phyloP scores from a whole-genome alignment of 352 stramenopile species.

The Phytophthora podocarpi region DNA sequence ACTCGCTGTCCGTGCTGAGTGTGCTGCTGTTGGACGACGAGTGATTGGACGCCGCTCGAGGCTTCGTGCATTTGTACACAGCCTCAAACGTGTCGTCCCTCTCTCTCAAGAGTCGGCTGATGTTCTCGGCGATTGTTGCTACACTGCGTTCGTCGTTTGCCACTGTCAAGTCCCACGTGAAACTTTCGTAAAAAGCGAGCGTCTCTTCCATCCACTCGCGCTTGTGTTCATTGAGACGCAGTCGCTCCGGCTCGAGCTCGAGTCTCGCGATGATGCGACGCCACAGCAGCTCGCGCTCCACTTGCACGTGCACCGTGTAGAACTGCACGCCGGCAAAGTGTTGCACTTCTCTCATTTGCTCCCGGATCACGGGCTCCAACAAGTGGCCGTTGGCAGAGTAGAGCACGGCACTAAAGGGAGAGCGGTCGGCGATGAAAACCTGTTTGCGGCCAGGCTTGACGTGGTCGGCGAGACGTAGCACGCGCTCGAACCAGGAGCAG shows the following conservation, averaged over 20 bases:
- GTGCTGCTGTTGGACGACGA: slow-evolving; percentile 52
- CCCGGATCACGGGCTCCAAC: slow-evolving; percentile 81
- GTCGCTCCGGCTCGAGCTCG: slow-evolving; percentile 69
- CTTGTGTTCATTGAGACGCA: slow-evolving; percentile 86
- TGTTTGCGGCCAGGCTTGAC: slow-evolving; percentile 52
- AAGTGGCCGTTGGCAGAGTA: slow-evolving; percentile 77
- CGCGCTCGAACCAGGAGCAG: slow-evolving; percentile 89
- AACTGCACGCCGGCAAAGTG: slow-evolving; percentile 79
- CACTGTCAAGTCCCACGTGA: slow-evolving; percentile 79
- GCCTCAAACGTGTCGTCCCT: slow-evolving; percentile 67
- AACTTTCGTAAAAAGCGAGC: slow-evolving; percentile 79
- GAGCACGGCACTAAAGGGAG: slow-evolving; percentile 84
- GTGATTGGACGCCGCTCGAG: slow-evolving; percentile 8
- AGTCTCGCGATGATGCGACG: slow-evolving; percentile 70
- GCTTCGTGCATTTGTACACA: slow-evolving; percentile 66
- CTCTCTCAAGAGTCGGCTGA: slow-evolving; percentile 51
- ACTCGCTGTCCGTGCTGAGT: slow-evolving; percentile 77
- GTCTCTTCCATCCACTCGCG: slow-evolving; percentile 86
- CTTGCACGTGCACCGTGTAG: slow-evolving; percentile 83
- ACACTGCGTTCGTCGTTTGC: slow-evolving; percentile 69
- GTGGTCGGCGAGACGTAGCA: slow-evolving; percentile 68
- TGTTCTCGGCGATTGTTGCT: slow-evolving; percentile 55
- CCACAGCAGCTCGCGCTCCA: slow-evolving; percentile 82
- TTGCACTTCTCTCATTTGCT: slow-evolving; percentile 84
- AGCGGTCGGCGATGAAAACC: slow-evolving; percentile 87